Evolutionary conservation across 2,329 filamentous ascomycete genomes (phyloP), one percentile per base, ranked within the genome.

Genomic region (Chlorencoelia australis): DNA sequence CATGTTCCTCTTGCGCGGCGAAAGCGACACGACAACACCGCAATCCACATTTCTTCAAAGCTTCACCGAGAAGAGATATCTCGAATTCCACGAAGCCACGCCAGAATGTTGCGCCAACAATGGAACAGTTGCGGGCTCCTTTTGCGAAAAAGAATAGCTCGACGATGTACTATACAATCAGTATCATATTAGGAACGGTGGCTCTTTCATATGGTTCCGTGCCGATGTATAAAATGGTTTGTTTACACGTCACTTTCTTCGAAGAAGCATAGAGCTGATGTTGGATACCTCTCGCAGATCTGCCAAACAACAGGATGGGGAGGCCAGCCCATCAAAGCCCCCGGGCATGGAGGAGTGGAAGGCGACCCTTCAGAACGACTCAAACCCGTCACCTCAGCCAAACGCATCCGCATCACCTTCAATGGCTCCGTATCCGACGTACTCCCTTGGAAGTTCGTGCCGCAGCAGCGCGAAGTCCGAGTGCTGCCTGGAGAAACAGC

Each of bases 401-500:
- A 83, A 49, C 83, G 91, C 36, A 81, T 98, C 53, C 83, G 86
- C 42, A 89, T 98, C 47, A 96, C 88, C 17, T 98, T 98, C 72
- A 91, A 87, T 56, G 84, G 88, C 31, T 93, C 86, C 18, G 88
- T 95, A 1, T 96, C 89, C 1, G 91, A 96, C 57, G 79, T 94
- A 1, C 71, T 98, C 18, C 88, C 89, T 1, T 98, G 91, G 91
- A 95, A 95, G 59, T 98, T 98, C 61, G 78, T 78, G 2, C 91
- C 91, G 2, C 91, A 98, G 62, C 91, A 98, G 66, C 83, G 89
- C 40, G 91, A 98, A 66, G 91, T 98, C 35, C 78, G 86, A 39
- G 89, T 98, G 1, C 69, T 96, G 2, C 93, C 91, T 0, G 93
- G 93, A 46, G 91, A 98, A 68, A 98, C 91, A 3, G 91, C 91